These are phyloP conservation scores for Arthroderma sp. DNA, from an alignment of 2,329 filamentous ascomycete genomes.

Conservation along the genomic window DNA sequence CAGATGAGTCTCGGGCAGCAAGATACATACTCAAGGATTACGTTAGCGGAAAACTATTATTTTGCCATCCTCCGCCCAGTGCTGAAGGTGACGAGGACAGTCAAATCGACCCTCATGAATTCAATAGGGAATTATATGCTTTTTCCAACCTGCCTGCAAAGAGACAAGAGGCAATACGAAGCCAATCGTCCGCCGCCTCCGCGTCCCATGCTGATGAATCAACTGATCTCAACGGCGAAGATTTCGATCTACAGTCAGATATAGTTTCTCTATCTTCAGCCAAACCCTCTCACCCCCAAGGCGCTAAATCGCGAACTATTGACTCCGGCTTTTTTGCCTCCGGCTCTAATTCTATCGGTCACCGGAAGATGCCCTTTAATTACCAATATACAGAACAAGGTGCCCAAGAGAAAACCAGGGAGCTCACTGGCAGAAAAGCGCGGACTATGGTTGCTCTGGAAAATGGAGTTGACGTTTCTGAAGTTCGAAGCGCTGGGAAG, in stretches of 20 bases:
- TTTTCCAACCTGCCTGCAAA: slow-evolving; percentile 68
- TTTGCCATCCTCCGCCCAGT: slow-evolving; percentile 70
- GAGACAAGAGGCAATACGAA: slow-evolving; percentile 45
- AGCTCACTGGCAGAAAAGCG: slow-evolving; percentile 71
- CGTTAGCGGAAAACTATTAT: slow-evolving; percentile 88
- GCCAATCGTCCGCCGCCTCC: slow-evolving; percentile 2
- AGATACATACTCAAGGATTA: slow-evolving; percentile 91
- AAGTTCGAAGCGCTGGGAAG: slow-evolving; percentile 58
- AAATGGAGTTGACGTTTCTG: slow-evolving; percentile 69
- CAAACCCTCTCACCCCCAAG: slow-evolving; percentile 32
- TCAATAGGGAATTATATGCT: slow-evolving; percentile 86
- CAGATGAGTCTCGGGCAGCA: slow-evolving; percentile 84
- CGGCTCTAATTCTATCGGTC: slow-evolving; percentile 45
- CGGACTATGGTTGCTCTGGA: slow-evolving; percentile 67
- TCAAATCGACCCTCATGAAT: slow-evolving; percentile 55
- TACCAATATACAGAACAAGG: slow-evolving; percentile 82
- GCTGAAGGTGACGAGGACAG: slow-evolving; percentile 33
- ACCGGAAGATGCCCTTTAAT: slow-evolving; percentile 70
- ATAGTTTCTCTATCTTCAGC: slow-evolving; percentile 10
- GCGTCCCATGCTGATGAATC: slow-evolving; percentile 7
- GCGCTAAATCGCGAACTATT: slow-evolving; percentile 60
- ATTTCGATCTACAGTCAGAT: slow-evolving; percentile 24
- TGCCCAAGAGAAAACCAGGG: slow-evolving; percentile 51
- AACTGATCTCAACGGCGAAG: slow-evolving; percentile 22
- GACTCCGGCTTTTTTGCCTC: slow-evolving; percentile 83